Base-by-base conservation (phyloP, 257 asterid species). In the Lycium barbarum region DNA sequence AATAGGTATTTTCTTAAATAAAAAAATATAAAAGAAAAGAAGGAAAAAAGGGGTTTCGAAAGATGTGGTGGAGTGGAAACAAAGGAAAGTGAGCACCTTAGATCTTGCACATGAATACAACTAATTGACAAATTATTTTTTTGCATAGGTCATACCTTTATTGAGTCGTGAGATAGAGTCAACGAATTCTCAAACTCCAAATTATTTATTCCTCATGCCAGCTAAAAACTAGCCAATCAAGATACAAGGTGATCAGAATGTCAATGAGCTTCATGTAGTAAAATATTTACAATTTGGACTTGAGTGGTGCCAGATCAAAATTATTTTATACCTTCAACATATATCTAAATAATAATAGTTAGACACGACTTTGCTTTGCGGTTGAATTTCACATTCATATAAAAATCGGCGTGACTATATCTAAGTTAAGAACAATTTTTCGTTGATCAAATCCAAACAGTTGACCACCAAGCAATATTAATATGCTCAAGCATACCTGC, bases 271-370 rank as follows among this genome's bases (percentile, higher is more conserved):
- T 67, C 59, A 17, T 47, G 54, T 15, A 22, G 7, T 57, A 86
- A 68, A 78, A 65, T 78, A 83, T 78, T 38, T 13, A 86, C 84
- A 83, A 86, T 1, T 66, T 83, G 86, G 86, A 86, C 86, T 86
- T 57, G 84, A 78, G 61, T 83, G 78, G 76, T 45, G 13, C 81
- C 84, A 78, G 72, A 82, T 43, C 86, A 6, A 59, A 79, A 83
- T 59, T 81, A 70, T 59, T 71, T n/a, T n/a, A 71, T 61, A 45
- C 70, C 53, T 3, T 11, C 6, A 33, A 33, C 18, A 8, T 10
- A 81, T 22, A 12, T 76, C 3, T 13, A 14, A 76, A 76, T 70
- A 76, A 22, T 13, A 51, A 7, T 51, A 76, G 82, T 51, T 51
- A 26, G 47, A 78, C 58, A 78, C 26, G 17, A 53, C 82, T 78